Base-by-base conservation (phyloP, 768 basidiomycete genomes). In the Tremella mesenterica region DNA sequence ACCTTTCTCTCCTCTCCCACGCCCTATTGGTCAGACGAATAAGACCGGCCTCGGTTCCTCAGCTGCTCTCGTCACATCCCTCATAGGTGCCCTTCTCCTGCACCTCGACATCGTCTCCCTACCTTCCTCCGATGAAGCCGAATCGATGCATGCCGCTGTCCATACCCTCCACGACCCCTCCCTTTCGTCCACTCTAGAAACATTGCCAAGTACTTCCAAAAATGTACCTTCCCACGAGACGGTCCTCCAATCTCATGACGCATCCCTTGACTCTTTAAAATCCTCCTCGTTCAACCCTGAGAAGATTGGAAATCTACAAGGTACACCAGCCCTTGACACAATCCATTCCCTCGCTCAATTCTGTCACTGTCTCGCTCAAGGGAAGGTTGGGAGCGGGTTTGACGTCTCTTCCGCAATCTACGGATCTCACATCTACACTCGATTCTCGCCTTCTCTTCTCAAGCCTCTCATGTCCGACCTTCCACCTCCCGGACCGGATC, bases 11-110 rank as follows among this genome's bases (percentile, higher is more conserved):
- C 77, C 79, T 23, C 83, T 86, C 14, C 80, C 82, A 52, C 84
- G 85, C 44, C 75, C 73, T 0, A 77, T 99, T 31, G 75, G 79
- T 0, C 76, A 87, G 46, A 92, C 93, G n/a, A 91, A 96, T 79
- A 99, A 99, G 76, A 97, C 95, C 0, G 95, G 95, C 8, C 81
- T 97, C 44, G 95, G 95, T 34, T 96, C 92, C 5, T 95, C 91
- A 2, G 95, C 95, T 4, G 90, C 95, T 0, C 80, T 99, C 58
- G 95, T 96, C 71, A 96, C 95, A 1, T 93, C 93, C 39, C 81
- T 97, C 54, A 85, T 90, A 47, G 83, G 88, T 39, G 84, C 83
- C 1, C 79, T 99, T 29, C 80, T 96, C 25, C 75, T 89, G 25
- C 88, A 88, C 63, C 78, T 89, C 56, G 73, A 76, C 30, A 78